Evolutionary conservation across 2,329 filamentous ascomycete genomes (phyloP), one percentile per base, ranked within the genome.

Genomic region (Eutypa lata): DNA sequence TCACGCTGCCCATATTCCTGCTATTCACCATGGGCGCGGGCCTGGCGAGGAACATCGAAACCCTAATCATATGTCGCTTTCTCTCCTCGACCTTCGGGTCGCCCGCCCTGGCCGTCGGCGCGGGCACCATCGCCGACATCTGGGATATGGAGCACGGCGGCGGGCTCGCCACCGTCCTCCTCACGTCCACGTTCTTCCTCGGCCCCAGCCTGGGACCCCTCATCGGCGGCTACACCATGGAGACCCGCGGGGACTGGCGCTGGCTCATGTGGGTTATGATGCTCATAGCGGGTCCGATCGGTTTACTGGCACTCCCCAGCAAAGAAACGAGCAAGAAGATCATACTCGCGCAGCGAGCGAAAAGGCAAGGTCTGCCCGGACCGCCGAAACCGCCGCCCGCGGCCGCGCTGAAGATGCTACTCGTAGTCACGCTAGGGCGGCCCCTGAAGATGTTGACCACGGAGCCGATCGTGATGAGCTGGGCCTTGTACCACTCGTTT

Each of bases 381-480:
- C 61, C 65, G 2, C 59, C 59, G 0, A 49, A 10, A 31, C 61
- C 65, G 1, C 63, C 70, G 0, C 10, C 65, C 11, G 7, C 42
- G 1, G 43, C 59, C 13, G 66, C 61, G 3, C 51, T 72, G 35
- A 61, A 57, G 28, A 31, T 53, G 1, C 76, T 78, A 50, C 55
- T 76, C 2, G 65, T 72, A 0, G 65, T 75, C 3, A 73, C 76
- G 3, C 65, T 80, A 1, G 57, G 78, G 11, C 71, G 80, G 13
- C 81, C 81, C 0, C 21, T 83, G 0, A 72, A 76, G 43, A 83
- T 88, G 73, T 71, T 87, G 3, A 63, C 83, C 44, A 75, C 76
- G 2, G 84, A 88, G 57, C 83, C 84, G 2, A 84, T 88, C 33
- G 78, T 86, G 2, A 76, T 78, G n/a, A 81, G 84, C 53, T 66